These are phyloP conservation scores for Miscanthus lutarioriparius DNA, from an alignment of 176 grass and related monocot genomes.

Conservation along the genomic window DNA sequence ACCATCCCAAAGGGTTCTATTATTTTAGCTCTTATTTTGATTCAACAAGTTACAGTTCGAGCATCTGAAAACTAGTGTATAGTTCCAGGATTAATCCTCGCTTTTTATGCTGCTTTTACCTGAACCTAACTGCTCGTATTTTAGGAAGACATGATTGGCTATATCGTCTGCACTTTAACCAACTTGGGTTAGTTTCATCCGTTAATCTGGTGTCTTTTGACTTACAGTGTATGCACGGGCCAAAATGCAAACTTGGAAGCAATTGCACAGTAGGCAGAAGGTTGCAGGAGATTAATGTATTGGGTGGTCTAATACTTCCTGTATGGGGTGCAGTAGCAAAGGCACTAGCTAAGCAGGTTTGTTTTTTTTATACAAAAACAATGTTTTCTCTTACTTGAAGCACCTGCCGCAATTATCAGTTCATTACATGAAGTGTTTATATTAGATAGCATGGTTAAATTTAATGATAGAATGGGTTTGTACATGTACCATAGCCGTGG, in stretches of 20 bases:
- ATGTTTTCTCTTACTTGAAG: neutral
- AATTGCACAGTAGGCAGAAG: conserved; percentile 87
- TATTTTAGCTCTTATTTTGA: neutral
- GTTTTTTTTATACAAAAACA: neutral
- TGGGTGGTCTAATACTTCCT: conserved; percentile 92
- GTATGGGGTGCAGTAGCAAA: conserved; percentile 86
- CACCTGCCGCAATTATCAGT: neutral
- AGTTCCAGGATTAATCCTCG: neutral
- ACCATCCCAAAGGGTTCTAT: neutral
- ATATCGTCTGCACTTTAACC: conserved; percentile 15
- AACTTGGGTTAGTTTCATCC: neutral
- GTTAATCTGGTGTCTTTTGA: conserved; percentile 25
- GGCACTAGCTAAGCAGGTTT: conserved; percentile 78
- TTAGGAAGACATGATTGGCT: neutral
- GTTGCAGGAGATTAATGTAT: conserved; percentile 87
- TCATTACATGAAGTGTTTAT: conserved; percentile 2
- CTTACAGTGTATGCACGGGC: conserved; percentile 94
- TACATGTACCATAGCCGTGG: neutral
- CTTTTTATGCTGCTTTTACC: neutral
- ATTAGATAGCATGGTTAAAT: neutral
- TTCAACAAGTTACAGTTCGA: neutral
- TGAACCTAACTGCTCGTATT: neutral
- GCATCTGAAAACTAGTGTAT: neutral
- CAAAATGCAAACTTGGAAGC: conserved; percentile 86
- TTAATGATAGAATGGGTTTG: neutral